Base-by-base conservation (phyloP, 2,329 filamentous ascomycete genomes). In the Podosphaera xanthii region DNA sequence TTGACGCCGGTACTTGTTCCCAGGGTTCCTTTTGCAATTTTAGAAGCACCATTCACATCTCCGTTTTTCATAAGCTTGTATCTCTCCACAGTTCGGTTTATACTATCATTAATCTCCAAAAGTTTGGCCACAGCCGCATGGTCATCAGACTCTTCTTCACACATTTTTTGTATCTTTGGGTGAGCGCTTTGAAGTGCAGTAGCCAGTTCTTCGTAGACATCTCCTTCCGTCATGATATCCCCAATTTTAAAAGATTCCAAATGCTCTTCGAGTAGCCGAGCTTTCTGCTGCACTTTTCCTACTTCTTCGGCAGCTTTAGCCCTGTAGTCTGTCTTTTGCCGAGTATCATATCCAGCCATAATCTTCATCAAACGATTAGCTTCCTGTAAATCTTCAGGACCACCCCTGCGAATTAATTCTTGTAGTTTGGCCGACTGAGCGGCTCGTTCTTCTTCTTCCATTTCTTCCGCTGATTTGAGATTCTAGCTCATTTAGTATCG, bases 121-220 rank as follows among this genome's bases (percentile, higher is more conserved):
- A 98, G 76, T 72, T 95, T 95, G 50, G 89, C 87, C 4, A 98
- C 92, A 4, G 92, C 92, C 73, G 96, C 92, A 62, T 89, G 83
- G 68, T 98, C 92, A 62, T 97, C 91, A 9, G 90, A 96, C 69
- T 98, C 92, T 71, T 98, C 92, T 71, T 97, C 58, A 68, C 91
- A 97, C 91, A 98, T 98, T 73, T 88, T 96, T 70, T 97, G 91
- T 64, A 98, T 97, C 74, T 98, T 98, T 7, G 92, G 92, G 67
- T 98, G 92, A 2, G 92, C 92, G 68, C 86, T 96, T 70, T 88
- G 87, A 53, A 98, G 76, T 8, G 92, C 83, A 63, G 86, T 84
- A 4, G 90, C 90, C 59, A 98, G 78, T 75, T 98, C 92, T 75
- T 90, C 79, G 64, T 81, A 84, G 30, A 84, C 81, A 61, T 84